Base-by-base conservation (phyloP, 768 basidiomycete genomes). In the Rhizopogon vinicolor region DNA sequence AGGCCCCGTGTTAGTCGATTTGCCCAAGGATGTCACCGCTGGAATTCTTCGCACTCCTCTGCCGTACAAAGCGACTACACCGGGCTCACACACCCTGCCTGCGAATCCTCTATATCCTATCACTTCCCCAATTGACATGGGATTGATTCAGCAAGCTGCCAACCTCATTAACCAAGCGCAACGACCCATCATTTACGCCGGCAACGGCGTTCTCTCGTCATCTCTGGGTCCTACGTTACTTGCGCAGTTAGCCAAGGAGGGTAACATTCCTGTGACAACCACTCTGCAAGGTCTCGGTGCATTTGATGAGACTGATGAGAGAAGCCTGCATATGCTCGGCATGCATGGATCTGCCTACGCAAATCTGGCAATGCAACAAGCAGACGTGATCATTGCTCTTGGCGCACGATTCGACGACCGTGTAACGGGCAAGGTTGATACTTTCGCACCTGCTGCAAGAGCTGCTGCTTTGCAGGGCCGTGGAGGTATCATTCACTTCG, bases 271-370 rank as follows among this genome's bases (percentile, higher is more conserved):
- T 53, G 95, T 98, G 44, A 96, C 93, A 57, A 98, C 97, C 18
- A 98, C 96, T 41, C 74, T 99, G 10, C 95, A 96, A 65, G 97
- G 96, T 54, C 85, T 99, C 44, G 97, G 97, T 58, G 87, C 90
- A 2, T 99, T 91, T 66, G 94, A 98, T 73, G 97, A 99, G 78
- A 83, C 80, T 51, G 82, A 93, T 71, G 84, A 86, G 37, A 84
- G 80, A 71, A 87, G 88, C 60, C 74, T 99, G 66, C 94, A 98
- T 71, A 98, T 98, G 96, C 83, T 99, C 53, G 96, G 96, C 55
- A 98, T 98, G 97, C 97, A 98, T 75, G 97, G 97, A 5, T 86
- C 85, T 29, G 93, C 95, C 5, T 98, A 98, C 65, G 97, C 97
- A 63, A 99, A 99, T 75, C 74, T 97, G 42, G 96, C 96, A 3